phyloP scores from a whole-genome alignment of 192 early-diverging fungal species.

The Powellomyces hirtus region DNA sequence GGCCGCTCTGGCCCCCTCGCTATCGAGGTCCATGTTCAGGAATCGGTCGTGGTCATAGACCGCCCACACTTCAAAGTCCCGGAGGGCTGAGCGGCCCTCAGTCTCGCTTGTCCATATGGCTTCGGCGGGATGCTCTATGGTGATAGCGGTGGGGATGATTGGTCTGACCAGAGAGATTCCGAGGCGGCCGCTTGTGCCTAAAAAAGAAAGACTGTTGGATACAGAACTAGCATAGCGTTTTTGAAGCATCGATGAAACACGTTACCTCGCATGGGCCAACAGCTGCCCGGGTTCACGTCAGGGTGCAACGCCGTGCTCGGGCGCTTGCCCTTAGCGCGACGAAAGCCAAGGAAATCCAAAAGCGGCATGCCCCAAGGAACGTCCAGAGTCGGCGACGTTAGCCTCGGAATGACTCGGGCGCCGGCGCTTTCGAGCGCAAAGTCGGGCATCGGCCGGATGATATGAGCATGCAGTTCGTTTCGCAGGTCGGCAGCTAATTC shows the following conservation, averaged over 20 bases:
- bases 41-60: conserved; percentile 22
- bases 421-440: neutral
- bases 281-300: conserved; percentile 15
- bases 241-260: neutral
- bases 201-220: neutral
- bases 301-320: neutral
- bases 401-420: neutral
- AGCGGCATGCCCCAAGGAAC: neutral
- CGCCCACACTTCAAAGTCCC: conserved; percentile 38
- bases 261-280: conserved; percentile 39
- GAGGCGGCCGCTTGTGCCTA: conserved; percentile 30
- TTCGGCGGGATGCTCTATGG: conserved; percentile 28
- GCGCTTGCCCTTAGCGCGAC: neutral
- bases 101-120: neutral
- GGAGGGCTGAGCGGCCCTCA: conserved; percentile 20
- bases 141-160: conserved; percentile 35
- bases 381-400: neutral
- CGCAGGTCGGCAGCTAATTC: too few relatives aligned
- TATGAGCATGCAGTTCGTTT: neutral
- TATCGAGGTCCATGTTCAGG: conserved; percentile 9
- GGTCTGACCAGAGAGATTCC: conserved; percentile 26
- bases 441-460: neutral
- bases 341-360: neutral
- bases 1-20: neutral
- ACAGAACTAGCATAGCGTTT: neutral